phyloP scores from a whole-genome alignment of 768 basidiomycete genomes.

The Boletus subcaerulescens region DNA sequence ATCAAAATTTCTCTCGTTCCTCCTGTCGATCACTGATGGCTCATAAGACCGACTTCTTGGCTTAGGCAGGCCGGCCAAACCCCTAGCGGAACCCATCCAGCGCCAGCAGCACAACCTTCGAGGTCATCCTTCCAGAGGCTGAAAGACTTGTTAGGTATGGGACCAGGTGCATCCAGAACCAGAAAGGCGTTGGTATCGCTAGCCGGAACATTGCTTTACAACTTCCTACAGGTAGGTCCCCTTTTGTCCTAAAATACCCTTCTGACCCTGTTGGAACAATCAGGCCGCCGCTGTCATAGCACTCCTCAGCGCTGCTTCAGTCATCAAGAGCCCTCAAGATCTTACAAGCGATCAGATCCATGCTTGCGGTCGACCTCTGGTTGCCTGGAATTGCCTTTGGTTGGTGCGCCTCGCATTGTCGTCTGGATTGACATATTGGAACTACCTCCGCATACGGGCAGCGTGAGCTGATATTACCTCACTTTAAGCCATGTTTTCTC shows the following conservation, averaged over 20 bases:
- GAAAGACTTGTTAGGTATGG: slow-evolving; percentile 50
- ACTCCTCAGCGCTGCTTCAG: slow-evolving; percentile 47
- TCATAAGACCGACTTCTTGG: slow-evolving; percentile 22
- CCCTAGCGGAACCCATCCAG: slow-evolving; percentile 11
- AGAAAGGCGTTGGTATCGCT: slow-evolving; percentile 54
- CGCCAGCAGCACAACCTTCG: slow-evolving; percentile 3
- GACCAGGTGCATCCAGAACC: slow-evolving; percentile 47
- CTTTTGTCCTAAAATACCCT: neutral
- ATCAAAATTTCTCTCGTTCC: slow-evolving; percentile 2
- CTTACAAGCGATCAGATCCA: slow-evolving; percentile 50
- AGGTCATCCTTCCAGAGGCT: slow-evolving; percentile 23
- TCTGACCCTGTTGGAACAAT: slow-evolving; percentile 2
- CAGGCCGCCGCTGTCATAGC: slow-evolving; percentile 53
- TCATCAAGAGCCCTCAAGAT: slow-evolving; percentile 44
- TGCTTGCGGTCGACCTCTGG: slow-evolving; percentile 63
- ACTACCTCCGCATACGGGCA: slow-evolving; percentile 40
- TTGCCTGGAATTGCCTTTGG: slow-evolving; percentile 69
- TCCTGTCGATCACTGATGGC: slow-evolving; percentile 19
- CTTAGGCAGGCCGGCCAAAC: slow-evolving; percentile 23
- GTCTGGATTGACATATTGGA: slow-evolving; percentile 53
- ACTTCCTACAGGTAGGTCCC: slow-evolving; percentile 49
- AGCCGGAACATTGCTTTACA: slow-evolving; percentile 49
- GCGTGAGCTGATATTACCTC: slow-evolving; percentile 20
- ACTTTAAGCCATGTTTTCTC: slow-evolving; percentile 1
- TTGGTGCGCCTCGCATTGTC: slow-evolving; percentile 50